These are phyloP conservation scores for Brassica nigra DNA, from an alignment of 345 rosid genomes.

Conservation along the genomic window DNA sequence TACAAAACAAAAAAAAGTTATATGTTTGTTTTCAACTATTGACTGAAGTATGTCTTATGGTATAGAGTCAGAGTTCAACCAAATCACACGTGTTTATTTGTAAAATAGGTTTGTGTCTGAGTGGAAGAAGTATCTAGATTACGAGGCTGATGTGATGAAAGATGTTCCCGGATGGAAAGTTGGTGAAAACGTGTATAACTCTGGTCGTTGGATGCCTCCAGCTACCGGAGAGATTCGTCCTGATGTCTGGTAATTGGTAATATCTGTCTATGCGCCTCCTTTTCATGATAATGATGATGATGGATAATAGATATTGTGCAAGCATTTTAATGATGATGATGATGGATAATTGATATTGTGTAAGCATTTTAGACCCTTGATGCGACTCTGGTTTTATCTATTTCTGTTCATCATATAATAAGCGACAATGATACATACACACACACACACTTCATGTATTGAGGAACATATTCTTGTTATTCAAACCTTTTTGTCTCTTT, in stretches of 20 bases:
- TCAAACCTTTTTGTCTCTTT: neutral
- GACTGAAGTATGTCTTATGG: neutral
- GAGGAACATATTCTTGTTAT: neutral
- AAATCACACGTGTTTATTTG: neutral
- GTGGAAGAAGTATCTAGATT: slow-evolving; percentile 96
- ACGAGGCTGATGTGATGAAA: slow-evolving; percentile 98
- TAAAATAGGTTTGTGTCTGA: slow-evolving; percentile 77
- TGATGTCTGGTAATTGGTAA: slow-evolving; percentile 74
- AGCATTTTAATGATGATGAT: slow-evolving; percentile 22
- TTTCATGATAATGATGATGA: slow-evolving; percentile 26
- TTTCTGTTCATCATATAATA: slow-evolving; percentile 19
- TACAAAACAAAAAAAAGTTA: neutral
- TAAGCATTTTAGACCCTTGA: slow-evolving; percentile 17
- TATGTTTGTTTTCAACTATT: no score
- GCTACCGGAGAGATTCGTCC: slow-evolving; percentile 98
- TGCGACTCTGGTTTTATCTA: neutral
- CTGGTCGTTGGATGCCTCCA: slow-evolving; percentile 99
- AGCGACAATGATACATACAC: slow-evolving; percentile 32
- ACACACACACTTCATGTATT: slow-evolving; percentile 18
- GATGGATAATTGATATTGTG: slow-evolving; percentile 5
- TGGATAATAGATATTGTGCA: slow-evolving; percentile 5
- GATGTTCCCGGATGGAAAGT: slow-evolving; percentile 99
- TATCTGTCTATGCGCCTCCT: slow-evolving; percentile 9
- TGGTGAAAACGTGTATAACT: slow-evolving; percentile 88
- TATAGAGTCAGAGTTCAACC: neutral